Base-by-base conservation (phyloP, 2,329 filamentous ascomycete genomes). In the Neonectria neomacrospora region DNA sequence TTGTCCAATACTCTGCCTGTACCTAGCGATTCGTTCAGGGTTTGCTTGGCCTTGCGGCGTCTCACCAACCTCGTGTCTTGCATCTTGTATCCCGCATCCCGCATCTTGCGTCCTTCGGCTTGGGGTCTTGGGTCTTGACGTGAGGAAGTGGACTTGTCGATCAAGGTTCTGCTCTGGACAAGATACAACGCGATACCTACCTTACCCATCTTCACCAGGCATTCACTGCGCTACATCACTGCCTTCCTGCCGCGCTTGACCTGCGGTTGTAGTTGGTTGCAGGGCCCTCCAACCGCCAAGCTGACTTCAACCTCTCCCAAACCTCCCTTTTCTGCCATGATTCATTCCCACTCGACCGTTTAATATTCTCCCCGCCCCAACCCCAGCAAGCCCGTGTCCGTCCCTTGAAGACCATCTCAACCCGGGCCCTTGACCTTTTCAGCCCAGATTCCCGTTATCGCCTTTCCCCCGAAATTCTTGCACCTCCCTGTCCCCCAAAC, bases 251-350 rank as follows among this genome's bases (percentile, higher is more conserved):
- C 3, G 16, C 30, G 16, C n/a, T 51, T 48, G 47, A 30, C 37
- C 53, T 37, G 51, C 50, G 54, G 47, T 50, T 67, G 62, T 54
- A 34, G 61, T 56, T 42, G 34, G 58, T 58, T 45, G 41, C 58
- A 56, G 59, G 56, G 54, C 30, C 55, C 53, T 58, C 63, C 54
- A 58, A 61, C 60, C 30, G 55, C 58, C 65, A 63, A 71, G 64
- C 68, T 68, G 71, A 73, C 70, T 71, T 64, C 68, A 73, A 68
- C 70, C 63, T 70, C 51, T 63, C 63, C 59, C 58, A 53, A 63
- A 50, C 48, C 60, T 54, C 58, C 28, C 44, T 53, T 48, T 41
- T 57, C 39, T 32, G 30, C 37, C 61, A 44, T 41, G n/a, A 32
- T 51, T 32, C 61, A 47, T 52, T 55, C 37, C 44, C 55, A 34